Evolutionary conservation across 2,329 filamentous ascomycete genomes (phyloP).

Genomic region (Trichoderma afroharzianum): DNA sequence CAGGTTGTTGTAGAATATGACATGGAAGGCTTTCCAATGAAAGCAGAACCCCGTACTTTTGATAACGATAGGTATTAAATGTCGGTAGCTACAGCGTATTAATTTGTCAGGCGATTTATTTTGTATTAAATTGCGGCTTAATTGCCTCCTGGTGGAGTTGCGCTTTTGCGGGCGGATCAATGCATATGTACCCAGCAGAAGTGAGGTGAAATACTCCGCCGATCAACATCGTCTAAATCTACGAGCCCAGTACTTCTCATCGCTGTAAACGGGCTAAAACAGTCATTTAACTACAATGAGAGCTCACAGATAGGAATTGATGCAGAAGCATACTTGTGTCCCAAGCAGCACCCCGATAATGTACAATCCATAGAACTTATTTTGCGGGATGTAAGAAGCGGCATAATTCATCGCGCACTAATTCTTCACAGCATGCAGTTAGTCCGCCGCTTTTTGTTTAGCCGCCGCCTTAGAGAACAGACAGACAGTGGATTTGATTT

Average conservation of each 20-base stretch:
- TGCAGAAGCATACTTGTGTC: not conserved
- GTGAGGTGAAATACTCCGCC: not conserved
- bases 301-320: not conserved
- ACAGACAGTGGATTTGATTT: not conserved
- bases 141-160: not conserved
- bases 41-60: not conserved
- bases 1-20: not conserved
- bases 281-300: not conserved
- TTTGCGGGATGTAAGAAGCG: not conserved
- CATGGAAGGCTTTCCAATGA: not conserved
- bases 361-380: not conserved
- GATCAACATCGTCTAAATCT: not conserved
- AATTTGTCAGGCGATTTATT: not conserved
- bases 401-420: not conserved
- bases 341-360: not conserved
- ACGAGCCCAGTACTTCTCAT: too few relatives aligned
- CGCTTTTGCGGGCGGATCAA: not conserved
- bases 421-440: not conserved
- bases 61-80: not conserved
- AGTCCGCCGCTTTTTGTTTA: not conserved
- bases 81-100: not conserved
- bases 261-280: too few relatives aligned
- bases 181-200: too few relatives aligned
- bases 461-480: not conserved
- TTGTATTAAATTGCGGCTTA: not conserved